Percentiles rank a stretch among this genome's conserved stretches.
phyloP scores from a whole-genome alignment of 2,329 filamentous ascomycete species.

The Peltaster fructicola region DNA sequence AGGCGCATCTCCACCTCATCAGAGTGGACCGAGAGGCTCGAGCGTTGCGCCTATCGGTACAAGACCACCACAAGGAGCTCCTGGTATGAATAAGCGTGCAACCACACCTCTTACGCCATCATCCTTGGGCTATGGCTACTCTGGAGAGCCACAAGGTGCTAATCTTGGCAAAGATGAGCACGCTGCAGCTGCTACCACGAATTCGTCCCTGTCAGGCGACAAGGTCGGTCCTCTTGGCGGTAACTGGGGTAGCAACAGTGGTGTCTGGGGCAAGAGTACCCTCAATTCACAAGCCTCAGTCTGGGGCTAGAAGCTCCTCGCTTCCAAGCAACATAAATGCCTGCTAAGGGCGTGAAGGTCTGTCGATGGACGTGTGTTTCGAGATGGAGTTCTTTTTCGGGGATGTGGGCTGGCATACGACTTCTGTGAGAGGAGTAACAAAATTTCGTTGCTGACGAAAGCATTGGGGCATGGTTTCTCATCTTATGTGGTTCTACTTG shows the following conservation, averaged over 20 bases:
- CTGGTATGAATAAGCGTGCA: slow-evolving; percentile 57
- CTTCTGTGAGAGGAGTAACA: too few species aligned
- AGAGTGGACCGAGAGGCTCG: slow-evolving; percentile 41
- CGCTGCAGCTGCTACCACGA: slow-evolving; percentile 39
- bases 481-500: too few species aligned
- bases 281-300: slow-evolving; percentile 54
- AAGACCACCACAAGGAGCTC: slow-evolving; percentile 48
- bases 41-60: slow-evolving; percentile 88
- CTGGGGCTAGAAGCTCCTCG: slow-evolving; percentile 68
- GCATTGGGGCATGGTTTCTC: too few species aligned
- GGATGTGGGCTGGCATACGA: too few species aligned
- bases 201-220: slow-evolving; percentile 31
- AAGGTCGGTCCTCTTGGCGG: slow-evolving; percentile 31
- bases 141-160: slow-evolving; percentile 28
- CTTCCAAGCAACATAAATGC: too few species aligned
- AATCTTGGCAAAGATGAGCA: slow-evolving; percentile 38
- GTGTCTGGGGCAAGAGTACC: slow-evolving; percentile 70
- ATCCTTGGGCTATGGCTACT: slow-evolving; percentile 59
- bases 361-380: too few species aligned
- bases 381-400: too few species aligned
- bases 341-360: too few species aligned
- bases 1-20: slow-evolving; percentile 55
- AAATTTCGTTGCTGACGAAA: too few species aligned
- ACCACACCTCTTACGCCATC: slow-evolving; percentile 73
- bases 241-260: slow-evolving; percentile 64